Percentiles rank a stretch among this genome's conserved stretches.
Conservation (phyloP, 2,329 filamentous ascomycete genomes). For the Diplodia sapinea region DNA sequence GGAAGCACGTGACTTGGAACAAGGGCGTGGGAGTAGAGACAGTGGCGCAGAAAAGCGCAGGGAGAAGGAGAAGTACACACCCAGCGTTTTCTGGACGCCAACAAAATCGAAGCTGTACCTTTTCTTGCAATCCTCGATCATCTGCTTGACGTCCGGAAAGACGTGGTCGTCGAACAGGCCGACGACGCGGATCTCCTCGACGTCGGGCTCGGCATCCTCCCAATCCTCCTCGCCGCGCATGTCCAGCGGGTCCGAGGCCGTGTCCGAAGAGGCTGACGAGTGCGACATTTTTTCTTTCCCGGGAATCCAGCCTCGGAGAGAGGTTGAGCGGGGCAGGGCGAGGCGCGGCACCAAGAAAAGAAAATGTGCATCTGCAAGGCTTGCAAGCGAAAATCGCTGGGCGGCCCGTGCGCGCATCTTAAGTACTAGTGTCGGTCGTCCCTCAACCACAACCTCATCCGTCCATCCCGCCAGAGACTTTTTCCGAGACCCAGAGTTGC, state of each 20-base stretch:
- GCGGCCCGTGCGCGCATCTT: neutral
- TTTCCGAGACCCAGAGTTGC: no score
- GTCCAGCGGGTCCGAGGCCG: slow-evolving; percentile 28
- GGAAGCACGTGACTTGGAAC: slow-evolving; percentile 14
- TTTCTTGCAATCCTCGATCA: slow-evolving; percentile 47
- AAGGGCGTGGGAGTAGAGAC: neutral
- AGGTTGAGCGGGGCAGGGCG: neutral
- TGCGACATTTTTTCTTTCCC: slow-evolving; percentile 9
- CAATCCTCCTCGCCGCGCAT: slow-evolving; percentile 49
- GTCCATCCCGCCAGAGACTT: no score
- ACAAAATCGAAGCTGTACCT: slow-evolving; percentile 51
- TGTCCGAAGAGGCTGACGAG: slow-evolving; percentile 29
- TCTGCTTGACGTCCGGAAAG: slow-evolving; percentile 38
- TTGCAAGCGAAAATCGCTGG: slow-evolving; percentile 21
- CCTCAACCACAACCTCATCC: neutral
- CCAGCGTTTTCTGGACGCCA: slow-evolving; percentile 41
- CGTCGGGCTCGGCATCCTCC: slow-evolving; percentile 52
- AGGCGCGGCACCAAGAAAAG: neutral
- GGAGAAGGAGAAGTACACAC: slow-evolving; percentile 39
- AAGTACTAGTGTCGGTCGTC: neutral
- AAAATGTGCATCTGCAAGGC: slow-evolving; percentile 20
- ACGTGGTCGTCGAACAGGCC: slow-evolving; percentile 50
- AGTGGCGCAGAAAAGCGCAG: slow-evolving; percentile 1
- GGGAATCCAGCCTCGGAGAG: neutral
- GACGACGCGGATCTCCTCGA: slow-evolving; percentile 46